These are phyloP conservation scores for Talaromyces sp. DNA, from an alignment of 2,329 filamentous ascomycete species.

Conservation along the genomic window DNA sequence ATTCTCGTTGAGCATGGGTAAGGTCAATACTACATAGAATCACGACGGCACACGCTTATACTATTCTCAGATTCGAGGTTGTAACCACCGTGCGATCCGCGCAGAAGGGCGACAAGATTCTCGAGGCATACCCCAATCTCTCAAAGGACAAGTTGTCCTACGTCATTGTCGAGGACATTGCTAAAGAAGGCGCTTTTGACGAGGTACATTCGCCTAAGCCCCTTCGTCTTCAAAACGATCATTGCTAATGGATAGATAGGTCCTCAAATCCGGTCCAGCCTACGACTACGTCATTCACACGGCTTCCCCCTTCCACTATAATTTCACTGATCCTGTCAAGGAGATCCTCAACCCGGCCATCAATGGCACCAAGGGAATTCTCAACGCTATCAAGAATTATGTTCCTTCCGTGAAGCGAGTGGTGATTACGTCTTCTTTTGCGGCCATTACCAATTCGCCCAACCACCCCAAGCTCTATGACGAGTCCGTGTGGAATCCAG, in stretches of 20 bases:
- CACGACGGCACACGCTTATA: background rate
- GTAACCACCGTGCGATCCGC: slow-evolving; percentile 62
- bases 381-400: slow-evolving; percentile 59
- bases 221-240: background rate
- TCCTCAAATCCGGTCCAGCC: slow-evolving; percentile 58
- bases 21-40: slow-evolving; percentile 12
- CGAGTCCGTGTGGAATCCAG: slow-evolving; percentile 43
- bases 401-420: slow-evolving; percentile 69
- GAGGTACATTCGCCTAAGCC: slow-evolving; percentile 34
- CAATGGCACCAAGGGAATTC: slow-evolving; percentile 61
- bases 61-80: slow-evolving; percentile 52
- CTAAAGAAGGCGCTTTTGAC: slow-evolving; percentile 66
- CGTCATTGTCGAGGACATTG: slow-evolving; percentile 69
- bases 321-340: slow-evolving; percentile 67
- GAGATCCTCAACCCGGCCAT: slow-evolving; percentile 59
- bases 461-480: slow-evolving; percentile 35
- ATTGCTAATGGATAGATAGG: slow-evolving; percentile 29
- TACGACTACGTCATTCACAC: slow-evolving; percentile 74
- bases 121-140: slow-evolving; percentile 49
- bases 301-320: slow-evolving; percentile 70
- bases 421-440: slow-evolving; percentile 67
- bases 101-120: slow-evolving; percentile 60
- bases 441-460: slow-evolving; percentile 56
- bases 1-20: slow-evolving; percentile 53
- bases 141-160: slow-evolving; percentile 59